phyloP scores from a whole-genome alignment of 805 yeast genomes.

The Kluyveromyces starmeri region DNA sequence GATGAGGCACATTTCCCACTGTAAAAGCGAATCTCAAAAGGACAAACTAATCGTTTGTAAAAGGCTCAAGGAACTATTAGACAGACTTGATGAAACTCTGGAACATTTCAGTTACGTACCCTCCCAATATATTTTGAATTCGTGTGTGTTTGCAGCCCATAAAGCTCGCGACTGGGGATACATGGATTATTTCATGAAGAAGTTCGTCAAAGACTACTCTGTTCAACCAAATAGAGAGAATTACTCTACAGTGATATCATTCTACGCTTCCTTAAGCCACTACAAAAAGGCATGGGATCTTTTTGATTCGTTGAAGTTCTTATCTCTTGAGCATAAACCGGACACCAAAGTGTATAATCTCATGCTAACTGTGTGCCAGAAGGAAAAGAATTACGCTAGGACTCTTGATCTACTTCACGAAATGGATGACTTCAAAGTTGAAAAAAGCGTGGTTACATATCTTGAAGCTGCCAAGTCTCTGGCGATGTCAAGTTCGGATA shows the following conservation, averaged over 20 bases:
- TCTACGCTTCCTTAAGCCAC: constrained; percentile 14
- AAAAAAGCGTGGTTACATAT: constrained; percentile 16
- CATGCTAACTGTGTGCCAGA: constrained; percentile 58
- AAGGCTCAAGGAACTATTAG: neutral
- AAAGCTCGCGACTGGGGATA: constrained; percentile 13
- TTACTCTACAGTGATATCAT: constrained; percentile 24
- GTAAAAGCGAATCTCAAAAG: neutral
- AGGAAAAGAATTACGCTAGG: constrained; percentile 55
- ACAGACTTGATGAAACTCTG: constrained; percentile 1
- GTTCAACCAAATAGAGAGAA: constrained; percentile 23
- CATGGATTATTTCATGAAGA: constrained; percentile 21
- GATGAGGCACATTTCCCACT: neutral
- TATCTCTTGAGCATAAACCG: constrained; percentile 59
- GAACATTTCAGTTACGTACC: constrained; percentile 5
- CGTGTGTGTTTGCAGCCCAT: constrained; percentile 20
- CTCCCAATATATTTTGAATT: constrained; percentile 17
- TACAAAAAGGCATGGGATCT: constrained; percentile 51
- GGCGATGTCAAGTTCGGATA: constrained; percentile 23
- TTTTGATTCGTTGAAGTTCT: constrained; percentile 80
- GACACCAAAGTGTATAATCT: constrained; percentile 59
- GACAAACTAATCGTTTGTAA: neutral
- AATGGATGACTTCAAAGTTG: constrained; percentile 34
- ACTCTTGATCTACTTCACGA: constrained; percentile 73
- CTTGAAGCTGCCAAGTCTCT: constrained; percentile 18
- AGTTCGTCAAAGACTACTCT: constrained; percentile 18